phyloP scores from a whole-genome alignment of 73 alveolate species.

The Tetrahymena malaccensis region DNA sequence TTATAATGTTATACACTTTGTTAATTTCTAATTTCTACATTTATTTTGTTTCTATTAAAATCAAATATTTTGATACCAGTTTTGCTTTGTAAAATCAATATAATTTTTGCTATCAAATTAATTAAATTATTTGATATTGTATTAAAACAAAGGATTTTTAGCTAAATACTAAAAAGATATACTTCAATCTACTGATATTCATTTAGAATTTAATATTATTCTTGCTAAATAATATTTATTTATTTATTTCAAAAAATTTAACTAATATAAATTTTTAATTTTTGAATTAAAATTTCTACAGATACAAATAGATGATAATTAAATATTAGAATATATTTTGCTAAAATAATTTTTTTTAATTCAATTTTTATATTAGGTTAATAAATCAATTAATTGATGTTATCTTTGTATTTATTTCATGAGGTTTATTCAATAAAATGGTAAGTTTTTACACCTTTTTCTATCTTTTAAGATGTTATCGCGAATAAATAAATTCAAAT shows the following conservation, averaged over 20 bases:
- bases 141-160: neutral
- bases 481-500: too few relatives aligned
- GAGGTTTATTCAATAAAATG: too few relatives aligned
- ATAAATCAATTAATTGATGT: too few relatives aligned
- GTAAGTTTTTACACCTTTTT: too few relatives aligned
- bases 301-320: neutral
- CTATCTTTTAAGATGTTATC: too few relatives aligned
- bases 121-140: neutral
- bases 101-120: neutral
- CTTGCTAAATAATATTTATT: neutral
- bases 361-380: too few relatives aligned
- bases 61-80: neutral
- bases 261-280: neutral
- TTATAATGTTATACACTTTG: neutral
- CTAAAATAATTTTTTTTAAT: too few relatives aligned
- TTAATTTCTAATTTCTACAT: neutral
- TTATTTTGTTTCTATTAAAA: neutral
- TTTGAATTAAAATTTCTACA: neutral
- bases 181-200: neutral
- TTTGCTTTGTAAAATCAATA: neutral
- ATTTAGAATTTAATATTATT: neutral
- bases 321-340: too few relatives aligned
- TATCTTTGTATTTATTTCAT: too few relatives aligned
- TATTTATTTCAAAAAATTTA: too few relatives aligned
- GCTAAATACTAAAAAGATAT: neutral